Base-by-base conservation (phyloP, 2,329 filamentous ascomycete genomes). In the Magnaporthiopsis incrustans region DNA sequence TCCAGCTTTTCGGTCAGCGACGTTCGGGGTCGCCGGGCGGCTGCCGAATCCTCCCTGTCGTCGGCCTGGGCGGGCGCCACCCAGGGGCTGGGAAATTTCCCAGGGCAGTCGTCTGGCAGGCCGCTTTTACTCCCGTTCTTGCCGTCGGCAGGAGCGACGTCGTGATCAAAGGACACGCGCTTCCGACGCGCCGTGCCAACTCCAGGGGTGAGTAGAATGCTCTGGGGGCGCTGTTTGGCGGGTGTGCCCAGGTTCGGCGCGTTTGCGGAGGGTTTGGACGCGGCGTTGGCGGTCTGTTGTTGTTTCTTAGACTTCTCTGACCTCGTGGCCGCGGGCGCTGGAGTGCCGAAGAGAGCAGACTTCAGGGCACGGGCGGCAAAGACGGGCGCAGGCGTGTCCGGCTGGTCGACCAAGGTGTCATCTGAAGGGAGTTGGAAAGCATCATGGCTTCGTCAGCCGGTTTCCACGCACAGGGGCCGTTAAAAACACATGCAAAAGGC, bases 331-430 rank as follows among this genome's bases (percentile, higher is more conserved):
- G 67, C 71, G 35, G 76, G 74, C 18, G 77, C 75, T 14, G 85
- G 83, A 4, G 84, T 85, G 57, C 86, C 86, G 69, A 88, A 89
- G 59, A 89, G 73, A 32, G 84, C 86, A 68, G 81, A 85, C 69
- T 84, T 87, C 70, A 89, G 77, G 7, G 86, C 86, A 65, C 86
- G 81, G 53, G 86, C 86, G 2, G 86, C 86, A 71, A 89, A 89
- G 0, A 89, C 82, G 2, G 86, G 86, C 0, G 85, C 86, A 8
- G 86, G 86, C 22, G 86, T 89, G 68, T 89, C 86, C 56, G 86
- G 85, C 38, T 78, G 78, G 22, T 89, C 85, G 57, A 82, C 68
- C 66, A 82, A 80, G 0, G 76, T 79, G 60, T 80, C 77, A 59
- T 76, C 77, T 79, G 65, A 27, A 58, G 27, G n/a, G 18, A n/a